Evolutionary conservation across 2,329 filamentous ascomycete genomes (phyloP).

Genomic region (Aureobasidium vineae): DNA sequence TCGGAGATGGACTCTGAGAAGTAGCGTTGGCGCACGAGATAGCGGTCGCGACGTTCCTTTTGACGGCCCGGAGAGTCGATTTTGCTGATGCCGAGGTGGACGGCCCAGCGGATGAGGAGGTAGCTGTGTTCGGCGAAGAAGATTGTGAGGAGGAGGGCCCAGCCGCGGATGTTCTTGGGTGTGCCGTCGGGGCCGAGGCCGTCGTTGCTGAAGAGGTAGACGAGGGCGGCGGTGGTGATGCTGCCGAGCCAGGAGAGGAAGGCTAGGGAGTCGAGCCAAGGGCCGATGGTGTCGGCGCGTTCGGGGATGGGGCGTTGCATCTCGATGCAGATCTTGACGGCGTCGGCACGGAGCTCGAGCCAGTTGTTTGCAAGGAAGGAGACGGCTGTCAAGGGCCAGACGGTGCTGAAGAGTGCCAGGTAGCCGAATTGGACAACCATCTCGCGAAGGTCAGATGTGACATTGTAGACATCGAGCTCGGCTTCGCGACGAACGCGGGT

Average conservation of each 20-base stretch:
- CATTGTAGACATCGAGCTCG: slow-evolving; percentile 79
- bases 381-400: slow-evolving; percentile 89
- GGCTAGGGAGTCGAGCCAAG: slow-evolving; percentile 80
- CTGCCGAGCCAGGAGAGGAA: slow-evolving; percentile 95
- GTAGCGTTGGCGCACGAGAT: slow-evolving; percentile 72
- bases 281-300: slow-evolving; percentile 89
- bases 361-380: slow-evolving; percentile 95
- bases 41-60: slow-evolving; percentile 79
- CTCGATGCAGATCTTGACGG: slow-evolving; percentile 87
- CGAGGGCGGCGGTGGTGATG: slow-evolving; percentile 79
- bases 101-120: slow-evolving; percentile 69
- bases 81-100: slow-evolving; percentile 71
- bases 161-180: slow-evolving; percentile 69
- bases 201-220: slow-evolving; percentile 80
- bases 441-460: slow-evolving; percentile 85
- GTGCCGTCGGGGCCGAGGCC: slow-evolving; percentile 63
- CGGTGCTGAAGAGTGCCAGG: slow-evolving; percentile 82
- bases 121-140: slow-evolving; percentile 88
- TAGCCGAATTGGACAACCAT: slow-evolving; percentile 87
- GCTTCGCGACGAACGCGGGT: slow-evolving; percentile 78
- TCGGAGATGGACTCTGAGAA: slow-evolving; percentile 69
- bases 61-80: slow-evolving; percentile 83
- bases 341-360: slow-evolving; percentile 90
- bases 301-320: slow-evolving; percentile 87
- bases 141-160: slow-evolving; percentile 77